Conservation (phyloP, 2,329 filamentous ascomycete genomes). For the Metarhizium brunneum region DNA sequence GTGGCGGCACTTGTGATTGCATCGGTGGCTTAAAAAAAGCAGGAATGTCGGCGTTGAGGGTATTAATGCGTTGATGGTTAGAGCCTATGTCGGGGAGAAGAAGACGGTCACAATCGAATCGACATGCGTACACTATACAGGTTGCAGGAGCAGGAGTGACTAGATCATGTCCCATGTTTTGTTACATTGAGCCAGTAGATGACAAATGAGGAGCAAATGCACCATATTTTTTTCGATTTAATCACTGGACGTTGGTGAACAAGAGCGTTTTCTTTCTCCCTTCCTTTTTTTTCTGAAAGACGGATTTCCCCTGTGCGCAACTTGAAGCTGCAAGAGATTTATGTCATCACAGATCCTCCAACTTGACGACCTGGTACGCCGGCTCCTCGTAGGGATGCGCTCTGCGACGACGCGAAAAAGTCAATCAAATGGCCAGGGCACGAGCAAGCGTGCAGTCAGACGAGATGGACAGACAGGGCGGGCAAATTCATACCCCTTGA, state of each 20-base stretch:
- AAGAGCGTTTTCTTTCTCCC: too few relatives aligned
- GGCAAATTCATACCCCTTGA: neutral
- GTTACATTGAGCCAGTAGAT: constrained; percentile 1
- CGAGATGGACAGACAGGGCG: too few relatives aligned
- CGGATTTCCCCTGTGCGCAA: too few relatives aligned
- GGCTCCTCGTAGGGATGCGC: neutral
- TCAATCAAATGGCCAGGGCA: neutral
- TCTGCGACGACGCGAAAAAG: neutral
- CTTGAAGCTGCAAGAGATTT: too few relatives aligned
- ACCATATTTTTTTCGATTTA: too few relatives aligned
- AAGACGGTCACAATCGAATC: neutral
- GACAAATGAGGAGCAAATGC: neutral
- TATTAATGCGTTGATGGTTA: constrained; percentile 25
- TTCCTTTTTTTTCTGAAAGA: too few relatives aligned
- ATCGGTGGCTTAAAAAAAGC: constrained; percentile 59
- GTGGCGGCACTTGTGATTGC: constrained; percentile 77
- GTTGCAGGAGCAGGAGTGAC: neutral
- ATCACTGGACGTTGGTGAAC: too few relatives aligned
- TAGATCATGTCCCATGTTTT: neutral
- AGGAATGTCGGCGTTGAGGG: constrained; percentile 25
- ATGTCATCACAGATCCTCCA: neutral
- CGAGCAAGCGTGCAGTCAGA: too few relatives aligned
- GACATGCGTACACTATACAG: neutral
- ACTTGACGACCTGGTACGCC: neutral
- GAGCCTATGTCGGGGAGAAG: constrained; percentile 6